Conservation (phyloP, 164 flowering plant genomes). For the Magnolia officinalis region DNA sequence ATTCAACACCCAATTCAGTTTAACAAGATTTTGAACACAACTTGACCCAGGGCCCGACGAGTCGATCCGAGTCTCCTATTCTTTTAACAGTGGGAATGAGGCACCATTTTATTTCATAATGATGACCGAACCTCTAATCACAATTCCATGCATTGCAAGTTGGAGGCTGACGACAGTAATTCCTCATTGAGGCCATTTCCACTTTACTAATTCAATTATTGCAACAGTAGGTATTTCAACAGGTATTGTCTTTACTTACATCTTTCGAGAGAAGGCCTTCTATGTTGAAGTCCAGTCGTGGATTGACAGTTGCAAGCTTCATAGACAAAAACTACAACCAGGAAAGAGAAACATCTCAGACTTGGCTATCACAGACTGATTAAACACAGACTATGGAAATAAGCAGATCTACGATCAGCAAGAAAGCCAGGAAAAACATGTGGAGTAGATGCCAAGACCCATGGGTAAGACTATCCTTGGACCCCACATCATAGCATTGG, state of each 20-base stretch:
- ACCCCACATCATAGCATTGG: background rate
- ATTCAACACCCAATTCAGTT: too few relatives aligned
- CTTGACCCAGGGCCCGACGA: too few relatives aligned
- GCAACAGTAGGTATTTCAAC: background rate
- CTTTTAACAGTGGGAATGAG: too few relatives aligned
- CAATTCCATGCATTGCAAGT: too few relatives aligned
- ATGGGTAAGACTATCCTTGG: background rate
- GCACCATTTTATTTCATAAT: too few relatives aligned
- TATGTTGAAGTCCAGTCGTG: slow-evolving; percentile 66
- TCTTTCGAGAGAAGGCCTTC: slow-evolving; percentile 82
- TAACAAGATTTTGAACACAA: too few relatives aligned
- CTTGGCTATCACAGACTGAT: background rate
- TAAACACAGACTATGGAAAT: too few relatives aligned
- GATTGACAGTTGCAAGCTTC: slow-evolving; percentile 94
- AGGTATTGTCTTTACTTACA: slow-evolving; percentile 32
- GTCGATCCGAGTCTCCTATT: too few relatives aligned
- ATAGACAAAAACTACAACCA: slow-evolving; percentile 78
- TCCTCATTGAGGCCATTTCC: slow-evolving; percentile 10
- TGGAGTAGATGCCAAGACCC: background rate
- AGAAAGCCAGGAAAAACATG: too few relatives aligned
- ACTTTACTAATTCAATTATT: too few relatives aligned
- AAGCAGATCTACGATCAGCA: background rate
- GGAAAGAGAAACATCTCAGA: background rate
- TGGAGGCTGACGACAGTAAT: slow-evolving; percentile 37
- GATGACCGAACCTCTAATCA: too few relatives aligned